Percentiles rank a stretch among this genome's conserved stretches.
These are phyloP conservation scores for Chlorociboria aeruginascens DNA, from an alignment of 495 filamentous ascomycete genomes.

Conservation along the genomic window DNA sequence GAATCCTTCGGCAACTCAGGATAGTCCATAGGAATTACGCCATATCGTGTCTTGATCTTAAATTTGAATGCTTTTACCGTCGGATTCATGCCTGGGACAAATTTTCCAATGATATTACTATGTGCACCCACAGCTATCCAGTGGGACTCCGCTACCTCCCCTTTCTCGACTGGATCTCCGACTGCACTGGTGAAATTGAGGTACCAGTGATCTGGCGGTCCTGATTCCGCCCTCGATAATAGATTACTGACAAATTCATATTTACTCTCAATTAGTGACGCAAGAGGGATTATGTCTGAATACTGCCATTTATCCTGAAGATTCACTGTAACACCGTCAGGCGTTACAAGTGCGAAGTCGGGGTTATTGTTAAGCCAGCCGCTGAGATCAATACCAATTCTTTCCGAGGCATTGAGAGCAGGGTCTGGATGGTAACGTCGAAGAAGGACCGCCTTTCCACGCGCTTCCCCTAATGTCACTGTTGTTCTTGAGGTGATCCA, in stretches of 20 bases:
- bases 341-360: constrained; percentile 20
- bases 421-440: constrained; percentile 8
- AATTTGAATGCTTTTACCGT: constrained; percentile 10
- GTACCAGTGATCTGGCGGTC: constrained; percentile 16
- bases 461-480: constrained; percentile 5
- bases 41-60: constrained; percentile 14
- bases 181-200: constrained; percentile 24
- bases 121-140: constrained; percentile 24
- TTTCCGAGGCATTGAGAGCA: not conserved
- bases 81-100: constrained; percentile 21
- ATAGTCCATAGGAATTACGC: constrained; percentile 23
- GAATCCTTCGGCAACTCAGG: constrained; percentile 21
- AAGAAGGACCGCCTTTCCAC: constrained; percentile 11
- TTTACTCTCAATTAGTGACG: constrained; percentile 18
- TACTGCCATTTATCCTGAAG: constrained; percentile 25
- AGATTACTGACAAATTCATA: constrained; percentile 14
- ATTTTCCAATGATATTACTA: constrained; percentile 16
- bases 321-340: constrained; percentile 10
- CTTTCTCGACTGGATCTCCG: constrained; percentile 22
- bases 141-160: constrained; percentile 22
- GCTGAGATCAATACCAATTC: constrained; percentile 13
- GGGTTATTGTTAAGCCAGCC: constrained; percentile 13
- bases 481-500: constrained; percentile 9
- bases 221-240: constrained; percentile 15
- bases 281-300: constrained; percentile 17